Percentiles rank a stretch among this genome's conserved stretches.
Evolutionary conservation across 768 basidiomycete genomes (phyloP).

Genomic region (Trametes cubensis): DNA sequence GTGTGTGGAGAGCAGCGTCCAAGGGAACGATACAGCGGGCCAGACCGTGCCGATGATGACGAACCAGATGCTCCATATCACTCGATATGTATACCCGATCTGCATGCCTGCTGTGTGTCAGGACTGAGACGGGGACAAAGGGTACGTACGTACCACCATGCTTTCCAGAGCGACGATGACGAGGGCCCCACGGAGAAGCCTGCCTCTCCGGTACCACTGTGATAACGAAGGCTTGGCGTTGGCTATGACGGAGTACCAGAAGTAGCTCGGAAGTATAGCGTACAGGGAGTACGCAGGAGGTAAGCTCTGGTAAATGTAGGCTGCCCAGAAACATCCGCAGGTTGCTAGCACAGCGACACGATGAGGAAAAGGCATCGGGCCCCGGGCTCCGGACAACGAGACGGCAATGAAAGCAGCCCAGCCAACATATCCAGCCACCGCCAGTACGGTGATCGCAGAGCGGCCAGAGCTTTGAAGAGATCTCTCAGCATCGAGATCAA

Average conservation of each 20-base stretch:
- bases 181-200: constrained; percentile 33
- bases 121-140: not conserved
- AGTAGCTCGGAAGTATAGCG: constrained; percentile 72
- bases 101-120: constrained; percentile 29
- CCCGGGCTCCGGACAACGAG: constrained; percentile 24
- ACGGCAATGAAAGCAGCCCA: constrained; percentile 75
- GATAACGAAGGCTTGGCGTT: constrained; percentile 10
- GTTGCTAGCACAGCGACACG: constrained; percentile 33
- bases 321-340: constrained; percentile 42
- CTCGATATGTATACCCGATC: constrained; percentile 72
- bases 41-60: constrained; percentile 61
- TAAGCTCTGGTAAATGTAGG: constrained; percentile 62
- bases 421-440: constrained; percentile 71
- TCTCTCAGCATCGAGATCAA: too few relatives aligned
- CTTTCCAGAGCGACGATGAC: constrained; percentile 53
- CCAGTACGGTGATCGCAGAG: constrained; percentile 68
- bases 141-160: constrained; percentile 65
- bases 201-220: not conserved
- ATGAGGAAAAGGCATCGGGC: constrained; percentile 19
- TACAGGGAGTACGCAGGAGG: constrained; percentile 80
- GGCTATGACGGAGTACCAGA: constrained; percentile 60
- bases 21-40: constrained; percentile 60
- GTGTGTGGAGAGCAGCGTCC: constrained; percentile 32
- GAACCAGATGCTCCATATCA: constrained; percentile 71
- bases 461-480: constrained; percentile 67